These are phyloP conservation scores for Colletotrichum sp. DNA, from an alignment of 2,329 filamentous ascomycete genomes.

Conservation along the genomic window DNA sequence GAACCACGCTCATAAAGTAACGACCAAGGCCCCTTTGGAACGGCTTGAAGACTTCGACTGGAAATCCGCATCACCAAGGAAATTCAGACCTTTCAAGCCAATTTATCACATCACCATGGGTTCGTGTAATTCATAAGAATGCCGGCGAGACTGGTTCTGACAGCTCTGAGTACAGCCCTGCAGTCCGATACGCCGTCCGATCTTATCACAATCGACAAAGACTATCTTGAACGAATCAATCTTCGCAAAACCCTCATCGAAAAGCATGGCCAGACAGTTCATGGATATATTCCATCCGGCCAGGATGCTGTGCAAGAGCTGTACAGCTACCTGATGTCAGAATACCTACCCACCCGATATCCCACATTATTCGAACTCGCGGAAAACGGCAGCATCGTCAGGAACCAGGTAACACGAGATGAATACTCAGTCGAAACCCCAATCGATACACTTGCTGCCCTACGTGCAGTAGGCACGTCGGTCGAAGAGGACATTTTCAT, in stretches of 20 bases:
- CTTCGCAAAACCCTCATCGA: conserved; percentile 40
- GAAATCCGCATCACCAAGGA: conserved; percentile 37
- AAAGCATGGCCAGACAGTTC: conserved; percentile 46
- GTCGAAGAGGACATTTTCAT: conserved; percentile 62
- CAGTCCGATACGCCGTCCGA: conserved; percentile 25
- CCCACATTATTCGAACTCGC: not conserved
- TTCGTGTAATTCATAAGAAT: conserved; percentile 17
- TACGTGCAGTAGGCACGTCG: conserved; percentile 50
- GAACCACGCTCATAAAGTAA: not conserved
- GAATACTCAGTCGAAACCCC: conserved; percentile 32
- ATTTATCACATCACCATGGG: conserved; percentile 62
- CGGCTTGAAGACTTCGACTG: conserved; percentile 40
- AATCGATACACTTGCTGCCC: conserved; percentile 32
- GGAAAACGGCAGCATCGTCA: not conserved
- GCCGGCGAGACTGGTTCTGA: not conserved
- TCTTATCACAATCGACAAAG: conserved; percentile 56
- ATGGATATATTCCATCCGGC: conserved; percentile 44
- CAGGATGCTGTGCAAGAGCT: conserved; percentile 51
- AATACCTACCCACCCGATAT: not conserved
- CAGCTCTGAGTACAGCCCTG: not conserved
- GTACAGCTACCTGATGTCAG: conserved; percentile 40
- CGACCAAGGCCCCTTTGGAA: not conserved
- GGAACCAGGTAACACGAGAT: conserved; percentile 43
- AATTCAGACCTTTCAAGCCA: conserved; percentile 54
- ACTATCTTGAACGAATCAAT: conserved; percentile 47